Conservation (phyloP, 805 yeast species). For the Brettanomyces nanus region DNA sequence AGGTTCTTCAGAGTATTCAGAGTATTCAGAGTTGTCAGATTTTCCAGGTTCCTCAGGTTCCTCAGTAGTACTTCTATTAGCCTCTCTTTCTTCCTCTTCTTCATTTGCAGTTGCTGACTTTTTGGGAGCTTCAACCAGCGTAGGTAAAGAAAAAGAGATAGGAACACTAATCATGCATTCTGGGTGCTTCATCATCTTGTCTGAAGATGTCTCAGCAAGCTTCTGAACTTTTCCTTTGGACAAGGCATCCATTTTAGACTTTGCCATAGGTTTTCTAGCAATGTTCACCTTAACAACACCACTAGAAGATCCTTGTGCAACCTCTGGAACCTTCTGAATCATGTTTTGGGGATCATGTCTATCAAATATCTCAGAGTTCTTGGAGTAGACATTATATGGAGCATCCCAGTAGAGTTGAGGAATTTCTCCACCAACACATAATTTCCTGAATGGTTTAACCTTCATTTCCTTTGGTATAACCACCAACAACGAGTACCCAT, state of each 20-base stretch:
- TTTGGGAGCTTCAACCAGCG: not conserved
- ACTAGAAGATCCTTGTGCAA: not conserved
- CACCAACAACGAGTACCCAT: constrained; percentile 17
- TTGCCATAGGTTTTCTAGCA: not conserved
- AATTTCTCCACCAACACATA: not conserved
- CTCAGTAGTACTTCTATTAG: constrained; percentile 2
- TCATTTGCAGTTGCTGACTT: not conserved
- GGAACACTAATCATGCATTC: not conserved
- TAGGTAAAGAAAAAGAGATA: not conserved
- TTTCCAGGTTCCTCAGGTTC: not conserved
- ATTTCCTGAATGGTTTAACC: not conserved
- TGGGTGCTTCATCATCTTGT: not conserved
- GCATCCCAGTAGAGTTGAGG: no score
- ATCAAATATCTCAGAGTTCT: not conserved
- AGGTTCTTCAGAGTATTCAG: not conserved
- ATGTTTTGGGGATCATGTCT: not conserved
- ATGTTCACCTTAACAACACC: not conserved
- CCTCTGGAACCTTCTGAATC: not conserved
- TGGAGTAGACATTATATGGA: no score
- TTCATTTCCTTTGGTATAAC: constrained; percentile 9
- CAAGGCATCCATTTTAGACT: not conserved
- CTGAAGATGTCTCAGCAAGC: not conserved
- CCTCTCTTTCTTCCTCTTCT: constrained; percentile 1
- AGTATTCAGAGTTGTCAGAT: not conserved
- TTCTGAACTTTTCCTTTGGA: not conserved